Percentiles rank a stretch among this genome's conserved stretches.
These are phyloP conservation scores for Linnemannia hyalina DNA, from an alignment of 192 early-diverging fungal genomes.

Conservation along the genomic window DNA sequence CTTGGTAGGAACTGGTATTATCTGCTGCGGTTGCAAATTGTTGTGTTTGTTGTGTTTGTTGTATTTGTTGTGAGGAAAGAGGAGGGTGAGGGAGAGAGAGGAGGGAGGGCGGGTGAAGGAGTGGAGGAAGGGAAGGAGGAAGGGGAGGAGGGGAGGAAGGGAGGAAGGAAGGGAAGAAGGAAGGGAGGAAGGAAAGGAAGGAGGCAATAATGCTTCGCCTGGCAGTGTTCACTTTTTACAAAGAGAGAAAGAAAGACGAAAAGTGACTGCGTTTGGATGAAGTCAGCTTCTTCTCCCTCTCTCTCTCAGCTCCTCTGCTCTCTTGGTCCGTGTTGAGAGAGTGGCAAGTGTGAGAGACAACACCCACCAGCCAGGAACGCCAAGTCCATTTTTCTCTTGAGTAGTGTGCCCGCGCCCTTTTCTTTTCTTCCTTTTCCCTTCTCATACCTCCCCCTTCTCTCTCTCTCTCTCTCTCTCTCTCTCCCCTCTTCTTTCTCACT, in stretches of 20 bases:
- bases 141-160: not conserved
- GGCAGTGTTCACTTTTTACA: not conserved
- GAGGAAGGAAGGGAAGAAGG: not conserved
- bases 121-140: not conserved
- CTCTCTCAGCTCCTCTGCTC: no score
- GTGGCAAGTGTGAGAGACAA: not conserved
- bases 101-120: not conserved
- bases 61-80: no score
- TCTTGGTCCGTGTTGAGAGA: not conserved
- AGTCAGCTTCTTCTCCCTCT: not conserved
- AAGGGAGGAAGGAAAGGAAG: no score
- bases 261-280: not conserved
- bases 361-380: not conserved
- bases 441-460: not conserved
- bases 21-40: no score
- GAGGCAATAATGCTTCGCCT: not conserved
- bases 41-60: no score
- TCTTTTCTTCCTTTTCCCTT: not conserved
- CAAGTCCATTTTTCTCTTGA: not conserved
- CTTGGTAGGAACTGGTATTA: no score
- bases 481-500: no score
- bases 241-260: not conserved
- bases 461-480: conserved; percentile 1
- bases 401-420: not conserved
- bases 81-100: not conserved